phyloP scores from a whole-genome alignment of 371 early-diverging fungal species.

The Furculomyces boomerangus region DNA sequence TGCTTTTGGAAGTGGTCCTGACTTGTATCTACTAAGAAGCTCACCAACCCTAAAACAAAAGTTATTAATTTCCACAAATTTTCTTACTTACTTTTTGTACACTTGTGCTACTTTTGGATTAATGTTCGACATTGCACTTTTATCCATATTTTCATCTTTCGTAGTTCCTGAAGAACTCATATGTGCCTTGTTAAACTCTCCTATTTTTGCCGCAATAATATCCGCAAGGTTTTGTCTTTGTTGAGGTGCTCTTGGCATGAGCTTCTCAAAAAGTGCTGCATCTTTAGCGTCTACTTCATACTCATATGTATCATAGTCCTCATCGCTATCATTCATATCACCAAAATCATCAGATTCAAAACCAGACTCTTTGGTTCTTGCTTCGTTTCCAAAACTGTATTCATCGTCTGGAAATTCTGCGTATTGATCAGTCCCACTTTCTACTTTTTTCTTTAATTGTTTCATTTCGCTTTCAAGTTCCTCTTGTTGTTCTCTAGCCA shows the following conservation, averaged over 20 bases:
- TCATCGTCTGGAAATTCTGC: constrained; percentile 1
- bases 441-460: neutral
- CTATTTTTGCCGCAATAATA: constrained; percentile 84
- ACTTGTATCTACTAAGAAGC: constrained; percentile 79
- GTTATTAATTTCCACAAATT: too few species aligned
- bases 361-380: constrained; percentile 1
- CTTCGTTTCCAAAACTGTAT: too few species aligned
- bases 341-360: constrained; percentile 13
- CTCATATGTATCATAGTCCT: constrained; percentile 29
- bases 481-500: constrained; percentile 81
- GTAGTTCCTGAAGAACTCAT: neutral
- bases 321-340: constrained; percentile 4
- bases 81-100: constrained; percentile 65
- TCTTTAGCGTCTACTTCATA: constrained; percentile 55
- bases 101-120: constrained; percentile 87
- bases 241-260: constrained; percentile 64
- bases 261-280: constrained; percentile 62
- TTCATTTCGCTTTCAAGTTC: constrained; percentile 40
- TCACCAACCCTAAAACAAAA: constrained; percentile 42
- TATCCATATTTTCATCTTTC: neutral
- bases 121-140: constrained; percentile 25
- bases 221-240: constrained; percentile 79
- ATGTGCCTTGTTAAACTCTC: constrained; percentile 40
- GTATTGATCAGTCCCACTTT: constrained; percentile 7
- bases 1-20: constrained; percentile 91